These are phyloP conservation scores for Exophiala mesophila DNA, from an alignment of 2,329 filamentous ascomycete species.

Conservation along the genomic window DNA sequence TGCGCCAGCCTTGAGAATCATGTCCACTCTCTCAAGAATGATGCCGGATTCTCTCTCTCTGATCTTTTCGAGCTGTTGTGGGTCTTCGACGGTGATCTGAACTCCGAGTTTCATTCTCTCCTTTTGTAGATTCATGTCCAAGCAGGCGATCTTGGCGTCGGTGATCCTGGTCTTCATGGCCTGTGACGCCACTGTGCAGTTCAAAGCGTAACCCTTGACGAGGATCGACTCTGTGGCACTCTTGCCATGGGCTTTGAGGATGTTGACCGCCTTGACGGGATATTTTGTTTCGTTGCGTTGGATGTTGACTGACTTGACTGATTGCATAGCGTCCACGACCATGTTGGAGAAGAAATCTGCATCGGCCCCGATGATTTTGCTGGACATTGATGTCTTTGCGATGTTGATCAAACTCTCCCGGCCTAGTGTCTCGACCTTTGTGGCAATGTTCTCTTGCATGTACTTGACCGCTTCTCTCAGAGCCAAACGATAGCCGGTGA, in stretches of 20 bases:
- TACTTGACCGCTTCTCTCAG: constrained; percentile 96
- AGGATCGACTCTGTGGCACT: constrained; percentile 80
- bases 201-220: constrained; percentile 93
- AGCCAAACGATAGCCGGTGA: constrained; percentile 93
- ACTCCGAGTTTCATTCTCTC: constrained; percentile 99
- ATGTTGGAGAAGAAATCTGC: constrained; percentile 96
- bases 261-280: constrained; percentile 97
- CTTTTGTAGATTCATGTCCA: constrained; percentile 99
- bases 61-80: constrained; percentile 95
- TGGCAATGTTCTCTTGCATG: constrained; percentile 97
- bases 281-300: constrained; percentile 89
- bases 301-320: constrained; percentile 81
- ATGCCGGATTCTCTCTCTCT: constrained; percentile 88
- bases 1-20: constrained; percentile 95
- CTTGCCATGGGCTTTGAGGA: constrained; percentile 97
- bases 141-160: constrained; percentile 91
- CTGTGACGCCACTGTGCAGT: constrained; percentile 97
- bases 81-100: constrained; percentile 96
- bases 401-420: constrained; percentile 89
- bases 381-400: constrained; percentile 98
- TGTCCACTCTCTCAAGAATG: constrained; percentile 86
- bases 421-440: constrained; percentile 87
- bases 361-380: constrained; percentile 95
- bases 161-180: constrained; percentile 91
- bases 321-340: constrained; percentile 92